Evolutionary conservation across 768 basidiomycete species (phyloP).

Genomic region (Pisolithus albus): DNA sequence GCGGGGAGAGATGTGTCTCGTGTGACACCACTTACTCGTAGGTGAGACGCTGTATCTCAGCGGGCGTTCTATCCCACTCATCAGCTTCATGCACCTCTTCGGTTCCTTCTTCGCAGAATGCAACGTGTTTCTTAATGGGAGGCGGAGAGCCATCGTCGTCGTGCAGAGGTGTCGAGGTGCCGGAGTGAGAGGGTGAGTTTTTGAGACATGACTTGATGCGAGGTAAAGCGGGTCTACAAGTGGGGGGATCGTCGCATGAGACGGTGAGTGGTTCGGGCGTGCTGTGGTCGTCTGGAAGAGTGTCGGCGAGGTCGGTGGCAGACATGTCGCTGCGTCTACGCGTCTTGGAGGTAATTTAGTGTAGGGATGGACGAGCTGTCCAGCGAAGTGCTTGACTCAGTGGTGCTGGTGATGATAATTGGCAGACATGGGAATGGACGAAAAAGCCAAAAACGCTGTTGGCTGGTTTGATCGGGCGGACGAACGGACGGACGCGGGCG

Average conservation of each 20-base stretch:
- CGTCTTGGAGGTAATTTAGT: no score
- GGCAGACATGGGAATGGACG: no score
- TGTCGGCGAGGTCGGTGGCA: no score
- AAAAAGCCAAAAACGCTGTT: no score
- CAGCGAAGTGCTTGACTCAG: no score
- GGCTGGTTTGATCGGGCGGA: no score
- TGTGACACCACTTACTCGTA: slow-evolving; percentile 51
- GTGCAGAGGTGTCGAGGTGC: background rate
- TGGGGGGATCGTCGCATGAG: slow-evolving; percentile 6
- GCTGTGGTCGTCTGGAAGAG: no score
- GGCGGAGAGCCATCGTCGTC: background rate
- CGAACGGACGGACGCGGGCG: no score
- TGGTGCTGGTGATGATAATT: no score
- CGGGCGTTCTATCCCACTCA: slow-evolving; percentile 75
- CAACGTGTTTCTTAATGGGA: slow-evolving; percentile 45
- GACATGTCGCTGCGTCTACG: no score
- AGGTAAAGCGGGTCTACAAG: slow-evolving; percentile 7
- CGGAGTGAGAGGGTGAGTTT: slow-evolving; percentile 10
- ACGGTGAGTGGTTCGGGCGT: background rate
- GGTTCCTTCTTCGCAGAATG: slow-evolving; percentile 47
- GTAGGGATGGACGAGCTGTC: no score
- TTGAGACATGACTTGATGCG: slow-evolving; percentile 13
- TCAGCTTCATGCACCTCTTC: slow-evolving; percentile 63
- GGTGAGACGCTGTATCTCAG: slow-evolving; percentile 52
- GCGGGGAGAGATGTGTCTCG: background rate